Conservation (phyloP, 2,329 filamentous ascomycete species). For the Nigrospora oryzae region DNA sequence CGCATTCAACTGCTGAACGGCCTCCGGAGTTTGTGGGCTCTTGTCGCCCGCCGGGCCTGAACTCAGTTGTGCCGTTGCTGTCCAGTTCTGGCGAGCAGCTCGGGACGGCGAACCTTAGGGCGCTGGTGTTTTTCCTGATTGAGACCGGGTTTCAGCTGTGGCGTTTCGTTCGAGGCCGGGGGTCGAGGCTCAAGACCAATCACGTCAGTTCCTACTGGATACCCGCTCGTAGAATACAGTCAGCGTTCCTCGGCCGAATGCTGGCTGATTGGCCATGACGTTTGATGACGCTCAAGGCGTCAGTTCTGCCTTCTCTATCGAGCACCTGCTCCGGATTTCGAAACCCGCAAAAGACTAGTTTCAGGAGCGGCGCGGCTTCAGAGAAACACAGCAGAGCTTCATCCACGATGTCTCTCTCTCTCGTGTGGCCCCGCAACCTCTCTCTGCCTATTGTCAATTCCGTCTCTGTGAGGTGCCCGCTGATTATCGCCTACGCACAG, state of each 20-base stretch:
- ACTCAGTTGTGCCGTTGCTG: neutral
- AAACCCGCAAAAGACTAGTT: slow-evolving; percentile 10
- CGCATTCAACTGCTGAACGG: slow-evolving; percentile 1
- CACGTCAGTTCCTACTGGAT: slow-evolving; percentile 10
- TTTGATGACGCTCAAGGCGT: slow-evolving; percentile 14
- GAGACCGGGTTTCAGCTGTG: slow-evolving; percentile 25
- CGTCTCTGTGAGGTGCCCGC: too few relatives aligned
- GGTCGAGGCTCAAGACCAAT: slow-evolving; percentile 19
- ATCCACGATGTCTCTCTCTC: too few relatives aligned
- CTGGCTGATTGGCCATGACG: slow-evolving; percentile 13
- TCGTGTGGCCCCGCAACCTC: too few relatives aligned
- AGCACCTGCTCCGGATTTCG: slow-evolving; percentile 12
- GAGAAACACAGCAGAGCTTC: too few relatives aligned
- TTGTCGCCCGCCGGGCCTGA: slow-evolving; percentile 1
- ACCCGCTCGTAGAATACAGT: slow-evolving; percentile 13
- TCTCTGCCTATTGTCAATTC: too few relatives aligned
- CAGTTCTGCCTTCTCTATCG: slow-evolving; percentile 11
- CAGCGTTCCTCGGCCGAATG: slow-evolving; percentile 12
- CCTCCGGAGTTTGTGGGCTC: neutral
- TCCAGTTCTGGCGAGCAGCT: slow-evolving; percentile 3
- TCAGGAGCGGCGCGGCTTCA: too few relatives aligned
- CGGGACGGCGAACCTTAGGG: neutral
- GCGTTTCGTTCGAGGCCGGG: slow-evolving; percentile 20
- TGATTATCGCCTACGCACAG: too few relatives aligned
- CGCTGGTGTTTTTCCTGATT: slow-evolving; percentile 1